A percentile compares a stretch with the other conserved stretches of the same genome.
phyloP scores from a whole-genome alignment of 805 yeast genomes.

The Kluyveromyces starmeri region DNA sequence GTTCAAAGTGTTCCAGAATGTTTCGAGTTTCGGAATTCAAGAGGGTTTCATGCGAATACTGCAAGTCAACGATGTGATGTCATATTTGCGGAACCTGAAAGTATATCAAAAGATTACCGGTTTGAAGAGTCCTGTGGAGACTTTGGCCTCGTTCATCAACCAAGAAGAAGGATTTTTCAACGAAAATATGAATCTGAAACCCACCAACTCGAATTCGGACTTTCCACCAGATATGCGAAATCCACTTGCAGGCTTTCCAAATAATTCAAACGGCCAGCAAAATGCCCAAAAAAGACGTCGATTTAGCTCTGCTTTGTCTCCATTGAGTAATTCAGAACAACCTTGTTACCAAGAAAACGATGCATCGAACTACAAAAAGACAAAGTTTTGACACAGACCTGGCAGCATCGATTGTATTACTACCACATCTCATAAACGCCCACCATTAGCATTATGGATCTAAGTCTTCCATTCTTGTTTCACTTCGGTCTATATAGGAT shows the following conservation, averaged over 20 bases:
- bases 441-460: no score
- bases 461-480: no score
- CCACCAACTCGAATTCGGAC: neutral
- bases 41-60: constrained; percentile 58
- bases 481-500: no score
- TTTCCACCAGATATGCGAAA: neutral
- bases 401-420: no score
- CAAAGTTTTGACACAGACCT: neutral
- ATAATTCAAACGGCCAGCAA: neutral
- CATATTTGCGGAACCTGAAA: constrained; percentile 59
- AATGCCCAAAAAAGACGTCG: constrained; percentile 6
- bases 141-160: constrained; percentile 37
- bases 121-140: constrained; percentile 45
- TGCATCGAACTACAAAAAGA: neutral
- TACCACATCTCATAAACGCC: no score
- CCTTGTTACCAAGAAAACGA: neutral
- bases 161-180: neutral
- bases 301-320: constrained; percentile 7
- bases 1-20: constrained; percentile 37
- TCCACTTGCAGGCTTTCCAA: neutral
- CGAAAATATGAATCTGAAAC: neutral
- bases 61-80: constrained; percentile 74
- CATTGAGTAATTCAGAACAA: constrained; percentile 7
- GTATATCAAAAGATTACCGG: constrained; percentile 41
- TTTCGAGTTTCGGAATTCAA: constrained; percentile 54